Evolutionary conservation across 192 early-diverging fungal genomes (phyloP).

Genomic region (Coemansia sp.): DNA sequence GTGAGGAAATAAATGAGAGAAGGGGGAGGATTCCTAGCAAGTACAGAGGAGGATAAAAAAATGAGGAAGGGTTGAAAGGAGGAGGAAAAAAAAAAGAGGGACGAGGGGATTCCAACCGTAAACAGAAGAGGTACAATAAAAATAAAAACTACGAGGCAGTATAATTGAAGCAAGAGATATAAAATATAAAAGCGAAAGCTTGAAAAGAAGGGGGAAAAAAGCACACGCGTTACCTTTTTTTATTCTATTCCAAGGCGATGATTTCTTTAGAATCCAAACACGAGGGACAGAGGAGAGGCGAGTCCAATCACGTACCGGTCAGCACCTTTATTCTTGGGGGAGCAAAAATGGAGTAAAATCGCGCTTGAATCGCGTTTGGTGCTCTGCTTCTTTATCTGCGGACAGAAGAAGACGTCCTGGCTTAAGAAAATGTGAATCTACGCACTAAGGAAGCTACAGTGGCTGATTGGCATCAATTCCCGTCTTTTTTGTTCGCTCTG

Average conservation of each 20-base stretch:
- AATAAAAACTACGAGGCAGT: no score
- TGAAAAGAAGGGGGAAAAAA: background rate
- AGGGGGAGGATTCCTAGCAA: background rate
- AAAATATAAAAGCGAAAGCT: background rate
- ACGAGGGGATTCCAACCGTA: background rate
- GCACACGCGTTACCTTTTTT: background rate
- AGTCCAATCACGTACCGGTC: background rate
- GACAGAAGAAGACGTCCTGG: background rate
- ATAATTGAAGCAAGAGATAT: background rate
- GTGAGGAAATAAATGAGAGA: background rate
- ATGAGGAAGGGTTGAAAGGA: constrained; percentile 3
- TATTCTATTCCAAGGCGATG: background rate
- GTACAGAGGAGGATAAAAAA: background rate
- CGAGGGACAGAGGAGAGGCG: background rate
- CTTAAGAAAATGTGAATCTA: background rate
- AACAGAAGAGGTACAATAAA: background rate
- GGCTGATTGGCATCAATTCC: no score
- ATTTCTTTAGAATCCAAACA: background rate
- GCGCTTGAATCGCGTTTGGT: constrained; percentile 16
- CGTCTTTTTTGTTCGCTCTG: no score
- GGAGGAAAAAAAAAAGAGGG: constrained; percentile 6
- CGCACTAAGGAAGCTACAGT: no score
- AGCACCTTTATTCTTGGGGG: background rate
- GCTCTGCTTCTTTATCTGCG: background rate
- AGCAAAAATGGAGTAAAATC: background rate